Evolutionary conservation across 2,329 filamentous ascomycete genomes (phyloP), one percentile per base, ranked within the genome.

Genomic region (Truncatella angustata): DNA sequence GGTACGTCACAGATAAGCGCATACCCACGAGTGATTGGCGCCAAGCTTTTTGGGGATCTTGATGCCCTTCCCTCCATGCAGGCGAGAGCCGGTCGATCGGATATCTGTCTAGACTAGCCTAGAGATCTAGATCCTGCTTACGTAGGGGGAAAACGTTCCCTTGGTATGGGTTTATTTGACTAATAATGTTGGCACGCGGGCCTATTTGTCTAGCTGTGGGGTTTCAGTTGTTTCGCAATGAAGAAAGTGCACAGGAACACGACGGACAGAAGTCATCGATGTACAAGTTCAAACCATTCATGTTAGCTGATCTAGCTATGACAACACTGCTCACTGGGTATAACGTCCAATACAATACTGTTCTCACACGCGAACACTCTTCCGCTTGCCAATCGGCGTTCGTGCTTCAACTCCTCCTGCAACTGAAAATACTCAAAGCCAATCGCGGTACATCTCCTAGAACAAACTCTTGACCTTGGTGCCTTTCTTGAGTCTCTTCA

Each of bases 401-500:
- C 7, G 14, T 32, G 40, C 12, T 30, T 5, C 40, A 16, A 11
- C 14, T n/a, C 6, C 16, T 43, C 20, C 10, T 46, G 10, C n/a
- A 20, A 20, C 10, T n/a, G 26, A 23, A 35, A 24, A 26, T 16
- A 26, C 20, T 21, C 30, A 35, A 2, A 20, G 5, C 28, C n/a
- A 14, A 4, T 24, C 6, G 30, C 11, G 14, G 46, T 35, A 23
- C 12, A 26, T n/a, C 36, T 44, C 36, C 46, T 53, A 52, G 20
- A 52, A 47, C 24, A 14, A 44, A n/a, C 36, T 39, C 35, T 28
- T 44, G 10, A 49, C 12, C 34, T 43, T 47, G 26, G 39, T 24
- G 14, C 49, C 48, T 36, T 26, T 54, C n/a, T 30, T 43, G 5
- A 46, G 7, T 24, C 50, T 18, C 18, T 52, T 52, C 7, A 52